phyloP scores from a whole-genome alignment of 2,329 filamentous ascomycete genomes.

The Aspergillus tubingensis region DNA sequence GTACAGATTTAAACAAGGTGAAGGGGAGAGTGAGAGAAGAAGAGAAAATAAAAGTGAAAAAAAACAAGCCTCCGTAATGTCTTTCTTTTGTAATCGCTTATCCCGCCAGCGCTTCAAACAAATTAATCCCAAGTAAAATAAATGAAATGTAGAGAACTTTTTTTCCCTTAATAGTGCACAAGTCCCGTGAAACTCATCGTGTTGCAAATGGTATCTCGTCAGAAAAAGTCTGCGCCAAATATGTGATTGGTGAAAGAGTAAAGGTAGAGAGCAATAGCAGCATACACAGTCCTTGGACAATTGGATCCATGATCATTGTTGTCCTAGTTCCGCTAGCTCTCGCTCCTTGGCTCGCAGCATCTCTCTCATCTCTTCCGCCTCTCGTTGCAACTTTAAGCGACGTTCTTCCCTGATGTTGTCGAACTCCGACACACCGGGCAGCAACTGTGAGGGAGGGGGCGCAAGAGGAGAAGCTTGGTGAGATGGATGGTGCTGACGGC shows the following conservation, averaged over 20 bases:
- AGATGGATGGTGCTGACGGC: constrained; percentile 32
- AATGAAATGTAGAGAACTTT: constrained; percentile 17
- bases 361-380: constrained; percentile 75
- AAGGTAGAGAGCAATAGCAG: not conserved
- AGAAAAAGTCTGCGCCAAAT: constrained; percentile 22
- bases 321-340: constrained; percentile 62
- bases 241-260: constrained; percentile 16
- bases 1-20: not conserved
- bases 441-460: constrained; percentile 28
- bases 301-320: constrained; percentile 20
- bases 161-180: constrained; percentile 14
- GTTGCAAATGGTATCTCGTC: constrained; percentile 24
- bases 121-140: constrained; percentile 13
- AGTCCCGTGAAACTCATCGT: constrained; percentile 19
- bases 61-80: constrained; percentile 3
- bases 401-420: constrained; percentile 62
- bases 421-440: constrained; percentile 45
- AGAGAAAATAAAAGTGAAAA: not conserved
- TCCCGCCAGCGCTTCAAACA: constrained; percentile 25
- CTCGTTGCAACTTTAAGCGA: constrained; percentile 66
- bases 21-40: not conserved
- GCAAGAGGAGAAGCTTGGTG: constrained; percentile 27
- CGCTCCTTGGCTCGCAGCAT: constrained; percentile 72
- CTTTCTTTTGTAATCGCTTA: constrained; percentile 19
- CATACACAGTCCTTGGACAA: constrained; percentile 10